Base-by-base conservation (phyloP, 2,329 filamentous ascomycete genomes). In the Aspergillus fijiensis region DNA sequence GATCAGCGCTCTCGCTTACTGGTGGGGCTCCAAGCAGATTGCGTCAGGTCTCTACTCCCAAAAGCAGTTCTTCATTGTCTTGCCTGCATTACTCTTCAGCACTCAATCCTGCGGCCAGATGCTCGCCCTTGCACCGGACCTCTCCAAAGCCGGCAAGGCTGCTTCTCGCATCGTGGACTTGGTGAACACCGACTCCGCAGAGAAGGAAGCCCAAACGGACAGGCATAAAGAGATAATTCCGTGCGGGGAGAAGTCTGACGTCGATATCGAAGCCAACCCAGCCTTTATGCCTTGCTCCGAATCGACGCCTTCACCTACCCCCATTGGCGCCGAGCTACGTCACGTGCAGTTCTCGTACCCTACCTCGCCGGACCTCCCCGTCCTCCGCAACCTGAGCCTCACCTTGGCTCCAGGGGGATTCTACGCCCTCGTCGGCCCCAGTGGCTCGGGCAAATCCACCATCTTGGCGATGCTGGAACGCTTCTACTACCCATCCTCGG, bases 11-110 rank as follows among this genome's bases (percentile, higher is more conserved):
- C 83, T 93, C 57, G 87, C 89, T 0, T 92, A 91, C 74, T 93
- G 89, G 88, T 93, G 89, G 89, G 89, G 89, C 3, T 83, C 89
- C 0, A 88, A 85, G 66, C 85, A 87, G 63, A 90, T 92, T 60
- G 83, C 87, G 55, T 80, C 82, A 48, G 89, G 89, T 4, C 77
- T 85, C 58, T 89, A 89, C 65, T 84, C 84, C 49, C 85, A 87
- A 33, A 83, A 89, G n/a, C 76, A 85, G 55, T 92, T 92, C 76
- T 87, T 92, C 72, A 89, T 90, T 67, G 87, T 92, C 7, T 80
- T 91, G 4, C 82, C 89, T 5, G 83, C 89, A 4, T 84, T 93
- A 66, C 82, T 93, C 1, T 86, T 92, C 45, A 88, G 87, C 59
- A 89, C 90, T 0, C 87, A 90, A 71, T 80, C 89, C 5, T 90